phyloP scores from a whole-genome alignment of 257 asterid species.

The Fraxinus anomala region DNA sequence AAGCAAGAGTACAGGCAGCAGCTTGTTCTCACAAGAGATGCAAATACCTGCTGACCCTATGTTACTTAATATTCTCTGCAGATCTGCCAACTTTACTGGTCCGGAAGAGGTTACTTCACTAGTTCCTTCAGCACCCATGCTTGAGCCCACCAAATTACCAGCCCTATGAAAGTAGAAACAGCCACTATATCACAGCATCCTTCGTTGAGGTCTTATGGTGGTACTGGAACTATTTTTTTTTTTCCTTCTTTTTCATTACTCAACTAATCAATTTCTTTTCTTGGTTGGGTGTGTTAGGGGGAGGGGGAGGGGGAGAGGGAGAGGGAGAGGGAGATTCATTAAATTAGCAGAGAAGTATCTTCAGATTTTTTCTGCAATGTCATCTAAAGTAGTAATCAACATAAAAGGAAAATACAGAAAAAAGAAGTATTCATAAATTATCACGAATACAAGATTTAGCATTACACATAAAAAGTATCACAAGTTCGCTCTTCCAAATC shows the following conservation, averaged over 20 bases:
- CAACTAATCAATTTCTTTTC: neutral
- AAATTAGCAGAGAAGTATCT: neutral
- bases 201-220: neutral
- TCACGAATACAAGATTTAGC: neutral
- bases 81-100: conserved; percentile 84
- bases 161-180: conserved; percentile 55
- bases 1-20: conserved; percentile 23
- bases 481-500: conserved; percentile 10
- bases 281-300: neutral
- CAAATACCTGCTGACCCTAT: conserved; percentile 71
- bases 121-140: conserved; percentile 75
- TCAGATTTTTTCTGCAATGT: neutral
- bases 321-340: neutral
- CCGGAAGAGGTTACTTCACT: conserved; percentile 90
- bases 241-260: neutral
- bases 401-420: neutral
- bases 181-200: conserved; percentile 7
- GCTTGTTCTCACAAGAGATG: neutral
- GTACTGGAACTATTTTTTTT: neutral
- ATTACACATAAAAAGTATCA: neutral
- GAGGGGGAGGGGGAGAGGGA: neutral
- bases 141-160: conserved; percentile 78
- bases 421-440: neutral
- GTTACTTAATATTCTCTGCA: conserved; percentile 89
- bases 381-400: neutral